phyloP scores from a whole-genome alignment of 139 green algal genomes.

The Tetraselmis chui region DNA sequence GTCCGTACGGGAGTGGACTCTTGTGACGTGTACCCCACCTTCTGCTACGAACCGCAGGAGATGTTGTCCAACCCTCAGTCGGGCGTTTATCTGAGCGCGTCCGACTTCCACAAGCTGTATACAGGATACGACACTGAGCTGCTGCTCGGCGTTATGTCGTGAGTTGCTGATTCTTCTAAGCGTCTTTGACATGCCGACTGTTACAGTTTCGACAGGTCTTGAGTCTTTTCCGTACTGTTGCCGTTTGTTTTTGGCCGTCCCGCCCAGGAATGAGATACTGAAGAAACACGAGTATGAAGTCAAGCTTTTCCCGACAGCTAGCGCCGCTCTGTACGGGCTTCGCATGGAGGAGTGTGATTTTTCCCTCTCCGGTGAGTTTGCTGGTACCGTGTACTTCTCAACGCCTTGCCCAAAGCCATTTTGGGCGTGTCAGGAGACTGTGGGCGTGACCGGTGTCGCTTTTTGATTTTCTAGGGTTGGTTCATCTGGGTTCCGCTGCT shows the following conservation, averaged over 20 bases:
- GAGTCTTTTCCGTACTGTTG: too few relatives aligned
- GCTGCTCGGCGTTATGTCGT: not conserved
- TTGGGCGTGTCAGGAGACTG: too few relatives aligned
- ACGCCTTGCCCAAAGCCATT: too few relatives aligned
- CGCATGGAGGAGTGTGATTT: not conserved
- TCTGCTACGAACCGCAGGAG: too few relatives aligned
- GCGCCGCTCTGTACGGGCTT: not conserved
- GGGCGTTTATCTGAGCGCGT: not conserved
- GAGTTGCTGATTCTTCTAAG: not conserved
- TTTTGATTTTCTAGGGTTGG: not conserved
- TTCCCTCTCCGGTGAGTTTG: not conserved
- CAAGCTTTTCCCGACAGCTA: not conserved
- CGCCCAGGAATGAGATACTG: not conserved
- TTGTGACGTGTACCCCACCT: too few relatives aligned
- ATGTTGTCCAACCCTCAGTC: not conserved
- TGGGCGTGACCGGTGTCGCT: too few relatives aligned
- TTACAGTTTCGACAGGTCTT: too few relatives aligned
- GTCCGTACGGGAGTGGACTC: too few relatives aligned
- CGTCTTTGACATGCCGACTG: too few relatives aligned
- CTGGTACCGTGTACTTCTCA: too few relatives aligned
- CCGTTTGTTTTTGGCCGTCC: too few relatives aligned
- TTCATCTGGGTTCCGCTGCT: not conserved
- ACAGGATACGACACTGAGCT: not conserved
- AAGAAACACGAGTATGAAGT: not conserved
- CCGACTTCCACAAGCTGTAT: not conserved